Evolutionary conservation across 2,329 filamentous ascomycete species (phyloP), one percentile per base, ranked within the genome.

Genomic region (Cytospora mali): DNA sequence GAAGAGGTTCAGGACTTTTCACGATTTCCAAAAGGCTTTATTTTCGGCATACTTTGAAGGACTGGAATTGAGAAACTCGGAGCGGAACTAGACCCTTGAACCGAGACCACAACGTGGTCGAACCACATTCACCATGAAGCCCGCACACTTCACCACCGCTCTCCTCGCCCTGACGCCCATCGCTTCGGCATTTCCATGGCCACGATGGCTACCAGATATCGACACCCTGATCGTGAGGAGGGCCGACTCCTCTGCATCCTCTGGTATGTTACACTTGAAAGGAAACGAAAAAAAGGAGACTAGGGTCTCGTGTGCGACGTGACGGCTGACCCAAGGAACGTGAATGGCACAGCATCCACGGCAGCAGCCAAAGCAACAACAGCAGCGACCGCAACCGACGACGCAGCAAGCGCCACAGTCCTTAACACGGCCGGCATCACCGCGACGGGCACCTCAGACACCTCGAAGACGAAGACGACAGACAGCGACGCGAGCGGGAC

Each of bases 141-240:
- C 79, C 66, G 74, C 80, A 66, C 78, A 80, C 51, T 70, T 79
- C 68, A 74, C 84, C 68, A 79, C 83, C 57, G 67, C 82, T 61
- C 76, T 85, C 67, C 76, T 87, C 50, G 79, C 84, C 33, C 73
- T 86, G 58, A 74, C 81, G 10, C 77, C 80, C 18, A 67, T 84
- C 25, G 79, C 79, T n/a, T 78, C 82, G 59, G 84, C 72, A 1
- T 68, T 70, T 65, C 58, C 80, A 62, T 87, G 84, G 84, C 81
- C 84, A 23, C 74, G 72, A 66, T 86, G 81, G 80, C 74, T 87
- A 42, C 84, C 84, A 21, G 78, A 82, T 14, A 54, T 80, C 39
- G 80, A 86, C 66, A 71, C 80, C 16, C 71, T 88, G 39, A 74
- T 87, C 48, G 83, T 82, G 55, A 79, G 83, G 64, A 76, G 78